Evolutionary conservation across 805 yeast genomes (phyloP), one percentile per base, ranked within the genome.

Genomic region (Ogataea angusta): DNA sequence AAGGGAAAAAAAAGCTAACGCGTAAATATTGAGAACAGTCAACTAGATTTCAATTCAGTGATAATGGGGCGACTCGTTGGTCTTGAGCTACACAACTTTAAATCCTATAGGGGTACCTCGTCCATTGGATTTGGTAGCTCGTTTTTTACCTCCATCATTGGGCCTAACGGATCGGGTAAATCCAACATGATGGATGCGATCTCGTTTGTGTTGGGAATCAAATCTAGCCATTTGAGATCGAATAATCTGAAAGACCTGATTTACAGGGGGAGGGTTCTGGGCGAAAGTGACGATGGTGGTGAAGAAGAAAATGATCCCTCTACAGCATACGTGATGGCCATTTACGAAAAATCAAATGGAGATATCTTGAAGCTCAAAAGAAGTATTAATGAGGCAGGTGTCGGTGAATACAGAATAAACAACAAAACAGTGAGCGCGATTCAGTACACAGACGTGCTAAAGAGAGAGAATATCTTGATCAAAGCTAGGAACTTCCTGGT

Each of bases 121-220:
- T 71, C 72, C 5, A 76, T 91, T 16, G 95, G 93, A 2, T 85
- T 93, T 62, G 96, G 96, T 0, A 72, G 81, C 10, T 76, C 90
- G 0, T 71, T 75, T 45, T 93, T 93, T 67, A 87, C 96, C 1
- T 82, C 95, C 32, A 86, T 93, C 47, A 85, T 93, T 43, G 99
- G 99, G 1, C 98, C 98, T n/a, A 93, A 93, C 70, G 99, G 99
- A 7, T 85, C 96, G 10, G 99, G 99, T 2, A 93, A 93, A 64
- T 90, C 98, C 12, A 93, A 95, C 57, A 97, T 93, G 49, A 93
- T 93, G 61, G 99, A 95, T 61, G 88, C 97, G 5, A 80, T 93
- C 72, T 73, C 95, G 24, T 93, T 93, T 62, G 98, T 91, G 7
- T 71, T 93, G 26, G 99, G 99, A 18, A 80, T 91, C 34, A 70